Evolutionary conservation across 2,329 filamentous ascomycete genomes (phyloP).

Genomic region (Aspergillus versicolor): DNA sequence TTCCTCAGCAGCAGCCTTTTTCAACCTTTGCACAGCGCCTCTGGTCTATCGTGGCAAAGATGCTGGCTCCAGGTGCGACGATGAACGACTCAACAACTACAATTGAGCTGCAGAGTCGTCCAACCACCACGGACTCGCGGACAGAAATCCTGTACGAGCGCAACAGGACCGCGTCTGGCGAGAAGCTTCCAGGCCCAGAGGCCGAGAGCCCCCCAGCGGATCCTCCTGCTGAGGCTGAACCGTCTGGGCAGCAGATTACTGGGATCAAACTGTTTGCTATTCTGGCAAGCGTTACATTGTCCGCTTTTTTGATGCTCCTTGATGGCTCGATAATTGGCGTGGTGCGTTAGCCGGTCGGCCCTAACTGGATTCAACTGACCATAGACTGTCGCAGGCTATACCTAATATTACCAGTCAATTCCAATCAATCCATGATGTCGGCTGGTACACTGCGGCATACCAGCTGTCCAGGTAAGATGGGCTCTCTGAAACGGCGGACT

Average conservation of each 20-base stretch:
- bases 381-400: not conserved
- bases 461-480: not conserved
- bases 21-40: not conserved
- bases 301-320: not conserved
- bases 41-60: not conserved
- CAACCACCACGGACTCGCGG: not conserved
- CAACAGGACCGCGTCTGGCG: not conserved
- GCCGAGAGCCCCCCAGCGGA: not conserved
- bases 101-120: not conserved
- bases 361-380: not conserved
- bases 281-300: not conserved
- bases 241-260: not conserved
- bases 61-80: not conserved
- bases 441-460: slow-evolving; percentile 7
- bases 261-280: not conserved
- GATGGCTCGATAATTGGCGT: not conserved
- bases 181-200: not conserved
- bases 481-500: too few relatives aligned
- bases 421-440: slow-evolving; percentile 6
- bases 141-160: not conserved
- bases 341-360: not conserved
- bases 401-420: not conserved
- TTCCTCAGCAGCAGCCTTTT: not conserved
- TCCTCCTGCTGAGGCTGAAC: not conserved
- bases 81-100: not conserved